Conservation (phyloP, 371 early-diverging fungal genomes). For the Mucor racemosus region DNA sequence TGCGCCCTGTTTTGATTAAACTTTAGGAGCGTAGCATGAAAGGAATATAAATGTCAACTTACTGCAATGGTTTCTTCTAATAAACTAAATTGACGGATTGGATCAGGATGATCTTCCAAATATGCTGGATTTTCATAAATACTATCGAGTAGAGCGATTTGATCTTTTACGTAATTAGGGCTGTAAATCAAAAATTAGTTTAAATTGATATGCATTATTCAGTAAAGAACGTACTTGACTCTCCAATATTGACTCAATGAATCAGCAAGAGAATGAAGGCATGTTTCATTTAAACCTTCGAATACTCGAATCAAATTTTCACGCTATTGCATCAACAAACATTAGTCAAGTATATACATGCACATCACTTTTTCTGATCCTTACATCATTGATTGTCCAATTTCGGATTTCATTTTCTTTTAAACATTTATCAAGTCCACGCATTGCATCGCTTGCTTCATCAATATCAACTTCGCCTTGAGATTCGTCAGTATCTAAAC, state of each 20-base stretch:
- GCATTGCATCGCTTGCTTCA: constrained; percentile 56
- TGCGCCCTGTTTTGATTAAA: constrained; percentile 37
- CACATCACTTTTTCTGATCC: not conserved
- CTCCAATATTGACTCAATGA: constrained; percentile 52
- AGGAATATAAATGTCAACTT: constrained; percentile 9
- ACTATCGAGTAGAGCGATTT: constrained; percentile 46
- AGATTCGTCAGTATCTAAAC: constrained; percentile 46
- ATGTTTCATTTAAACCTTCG: constrained; percentile 50
- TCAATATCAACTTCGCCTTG: constrained; percentile 40
- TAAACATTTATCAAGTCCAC: constrained; percentile 50
- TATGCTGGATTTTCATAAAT: constrained; percentile 60
- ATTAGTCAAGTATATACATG: not conserved
- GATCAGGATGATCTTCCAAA: constrained; percentile 46
- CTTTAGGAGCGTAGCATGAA: not conserved
- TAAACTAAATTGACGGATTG: constrained; percentile 36
- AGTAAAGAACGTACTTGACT: constrained; percentile 34
- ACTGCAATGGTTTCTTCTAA: constrained; percentile 55
- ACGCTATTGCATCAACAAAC: constrained; percentile 26
- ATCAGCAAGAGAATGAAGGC: constrained; percentile 43
- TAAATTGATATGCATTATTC: not conserved
- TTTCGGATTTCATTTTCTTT: constrained; percentile 51
- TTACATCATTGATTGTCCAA: constrained; percentile 63
- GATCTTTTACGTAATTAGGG: constrained; percentile 47
- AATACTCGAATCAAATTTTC: constrained; percentile 49
- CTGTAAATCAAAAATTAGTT: constrained; percentile 12